Evolutionary conservation across 2,329 filamentous ascomycete species (phyloP).

Genomic region (Verticillium dahliae): DNA sequence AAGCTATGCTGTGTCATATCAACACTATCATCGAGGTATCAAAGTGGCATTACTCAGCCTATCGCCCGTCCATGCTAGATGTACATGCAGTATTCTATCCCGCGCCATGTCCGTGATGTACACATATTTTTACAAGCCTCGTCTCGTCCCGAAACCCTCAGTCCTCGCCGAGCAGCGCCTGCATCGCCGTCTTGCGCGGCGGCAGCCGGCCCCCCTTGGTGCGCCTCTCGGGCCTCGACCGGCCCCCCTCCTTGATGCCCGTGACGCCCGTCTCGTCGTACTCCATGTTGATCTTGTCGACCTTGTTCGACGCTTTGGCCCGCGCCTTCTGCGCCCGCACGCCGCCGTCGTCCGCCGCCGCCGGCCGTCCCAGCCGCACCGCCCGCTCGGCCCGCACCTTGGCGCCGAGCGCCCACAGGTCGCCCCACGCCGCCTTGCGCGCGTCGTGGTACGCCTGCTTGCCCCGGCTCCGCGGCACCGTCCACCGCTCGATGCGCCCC

Average conservation of each 20-base stretch:
- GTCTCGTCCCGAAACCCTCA: neutral
- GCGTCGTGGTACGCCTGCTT: constrained; percentile 85
- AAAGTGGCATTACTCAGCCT: neutral
- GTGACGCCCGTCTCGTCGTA: constrained; percentile 21
- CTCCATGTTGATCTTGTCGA: constrained; percentile 30
- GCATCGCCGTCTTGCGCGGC: constrained; percentile 18
- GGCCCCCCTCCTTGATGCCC: constrained; percentile 25
- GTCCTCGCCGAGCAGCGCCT: neutral
- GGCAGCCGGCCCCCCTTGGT: constrained; percentile 33
- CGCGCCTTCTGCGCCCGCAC: constrained; percentile 28
- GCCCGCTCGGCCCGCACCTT: constrained; percentile 68
- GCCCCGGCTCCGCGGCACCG: constrained; percentile 74
- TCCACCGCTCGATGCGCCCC: constrained; percentile 88
- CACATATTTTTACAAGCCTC: neutral
- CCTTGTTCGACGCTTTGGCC: constrained; percentile 27
- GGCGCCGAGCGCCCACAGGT: constrained; percentile 90
- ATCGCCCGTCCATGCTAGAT: neutral
- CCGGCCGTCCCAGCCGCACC: constrained; percentile 50
- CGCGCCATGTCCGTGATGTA: neutral
- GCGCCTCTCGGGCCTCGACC: constrained; percentile 25
- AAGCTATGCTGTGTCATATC: too few species aligned
- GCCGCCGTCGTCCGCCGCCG: constrained; percentile 35
- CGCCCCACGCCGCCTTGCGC: constrained; percentile 84
- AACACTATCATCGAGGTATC: neutral
- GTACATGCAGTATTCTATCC: neutral